phyloP scores from a whole-genome alignment of 2,329 filamentous ascomycete genomes.

The Trichoderma citrinoviride region DNA sequence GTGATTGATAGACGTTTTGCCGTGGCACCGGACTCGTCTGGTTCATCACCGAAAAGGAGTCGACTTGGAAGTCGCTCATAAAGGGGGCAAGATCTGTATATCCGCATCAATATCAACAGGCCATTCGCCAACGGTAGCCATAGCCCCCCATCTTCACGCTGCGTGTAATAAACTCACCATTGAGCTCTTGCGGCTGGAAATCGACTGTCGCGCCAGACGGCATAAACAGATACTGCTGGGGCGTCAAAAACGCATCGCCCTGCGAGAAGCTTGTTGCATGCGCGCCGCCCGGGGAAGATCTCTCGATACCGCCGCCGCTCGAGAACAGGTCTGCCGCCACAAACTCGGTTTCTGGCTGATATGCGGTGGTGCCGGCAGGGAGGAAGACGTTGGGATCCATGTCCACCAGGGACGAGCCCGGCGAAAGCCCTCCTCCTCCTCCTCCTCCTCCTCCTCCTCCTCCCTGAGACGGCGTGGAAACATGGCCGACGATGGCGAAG shows the following conservation, averaged over 20 bases:
- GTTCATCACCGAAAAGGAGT: constrained; percentile 30
- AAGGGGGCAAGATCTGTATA: constrained; percentile 32
- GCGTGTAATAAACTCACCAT: constrained; percentile 30
- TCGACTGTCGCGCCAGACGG: constrained; percentile 29
- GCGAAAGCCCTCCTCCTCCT: constrained; percentile 44
- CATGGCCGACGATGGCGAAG: constrained; percentile 47
- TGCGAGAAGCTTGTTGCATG: constrained; percentile 36
- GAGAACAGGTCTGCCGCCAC: constrained; percentile 31
- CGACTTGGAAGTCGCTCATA: constrained; percentile 35
- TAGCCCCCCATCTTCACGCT: not conserved
- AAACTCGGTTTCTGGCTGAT: constrained; percentile 27
- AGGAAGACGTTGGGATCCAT: constrained; percentile 39
- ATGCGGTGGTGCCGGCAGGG: constrained; percentile 36
- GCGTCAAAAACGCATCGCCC: constrained; percentile 36
- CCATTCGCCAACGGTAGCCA: not conserved
- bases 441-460: no score
- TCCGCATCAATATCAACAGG: not conserved
- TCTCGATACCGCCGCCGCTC: constrained; percentile 29
- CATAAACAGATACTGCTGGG: constrained; percentile 41
- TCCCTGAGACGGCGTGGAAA: constrained; percentile 32
- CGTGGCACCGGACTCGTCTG: constrained; percentile 38
- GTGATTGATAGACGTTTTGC: constrained; percentile 33
- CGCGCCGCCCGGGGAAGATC: not conserved
- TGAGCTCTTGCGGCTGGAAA: constrained; percentile 31
- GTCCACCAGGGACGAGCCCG: constrained; percentile 41